Base-by-base conservation (phyloP, 352 stramenopile genomes). In the Aphanomyces stellatus region DNA sequence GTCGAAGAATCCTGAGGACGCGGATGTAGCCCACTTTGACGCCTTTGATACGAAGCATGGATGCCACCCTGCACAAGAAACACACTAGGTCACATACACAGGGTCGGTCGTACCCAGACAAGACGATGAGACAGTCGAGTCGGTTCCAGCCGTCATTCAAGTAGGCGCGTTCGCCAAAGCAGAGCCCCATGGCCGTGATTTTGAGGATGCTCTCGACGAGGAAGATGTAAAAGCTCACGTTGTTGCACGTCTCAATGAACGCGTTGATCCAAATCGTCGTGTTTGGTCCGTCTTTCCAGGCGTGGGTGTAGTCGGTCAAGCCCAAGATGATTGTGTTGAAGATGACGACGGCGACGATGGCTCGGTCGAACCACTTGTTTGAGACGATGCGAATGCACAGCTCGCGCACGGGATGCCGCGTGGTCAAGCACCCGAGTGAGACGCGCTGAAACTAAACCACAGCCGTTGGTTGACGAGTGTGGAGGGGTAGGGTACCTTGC, bases 121-220 rank as follows among this genome's bases (percentile, higher is more conserved):
- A 60, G 31, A 96, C 88, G 19, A 96, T 85, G 41, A 95, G 78
- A 68, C 92, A 96, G 62, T 96, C 88, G 17, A 96, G 73, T 42
- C 84, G 73, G 55, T 96, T 96, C 86, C 87, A 96, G 41, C 77
- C 71, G 64, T 88, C 85, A 34, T 75, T 73, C 19, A 93, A 56
- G 53, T 93, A 95, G 10, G 71, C 71, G 4, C 82, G 80, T 19
- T 78, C 62, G 7, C 81, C 82, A 13, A 83, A 69, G 5, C 77
- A 35, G 24, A 87, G 86, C 1, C 87, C 87, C 71, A 91, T 79
- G 8, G 80, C 84, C 30, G 91, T 75, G 31, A 96, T 80, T 69
- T 96, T 96, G 3, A 96, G 34, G 1, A 53, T 70, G 46, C 76
- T 87, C 63, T 96, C 88, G 1, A 81, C 71, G 10, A 87, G 74